A percentile compares a stretch with the other conserved stretches of the same genome.
Evolutionary conservation across 257 asterid species (phyloP).

Genomic region (Solanum pimpinellifolium): DNA sequence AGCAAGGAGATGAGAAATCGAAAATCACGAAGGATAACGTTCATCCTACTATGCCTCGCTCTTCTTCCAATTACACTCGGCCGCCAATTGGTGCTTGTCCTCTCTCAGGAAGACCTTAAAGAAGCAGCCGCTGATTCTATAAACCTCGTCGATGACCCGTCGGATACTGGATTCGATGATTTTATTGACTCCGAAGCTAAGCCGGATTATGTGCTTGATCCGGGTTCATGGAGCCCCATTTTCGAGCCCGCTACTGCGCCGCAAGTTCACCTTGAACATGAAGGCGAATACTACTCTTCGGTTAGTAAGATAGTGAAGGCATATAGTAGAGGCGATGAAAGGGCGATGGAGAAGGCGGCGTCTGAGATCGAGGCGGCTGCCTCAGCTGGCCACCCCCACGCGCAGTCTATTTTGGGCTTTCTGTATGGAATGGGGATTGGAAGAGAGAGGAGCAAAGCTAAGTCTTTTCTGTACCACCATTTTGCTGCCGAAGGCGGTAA

Average conservation of each 20-base stretch:
- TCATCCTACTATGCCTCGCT: constrained; percentile 33
- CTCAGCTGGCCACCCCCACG: constrained; percentile 58
- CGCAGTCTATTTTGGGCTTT: constrained; percentile 81
- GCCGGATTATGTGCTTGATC: constrained; percentile 70
- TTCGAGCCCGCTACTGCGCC: constrained; percentile 60
- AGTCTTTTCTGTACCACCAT: constrained; percentile 58
- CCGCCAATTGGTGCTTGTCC: constrained; percentile 66
- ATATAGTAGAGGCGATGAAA: constrained; percentile 53
- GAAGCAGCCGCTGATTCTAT: constrained; percentile 20
- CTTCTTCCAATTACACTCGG: constrained; percentile 37
- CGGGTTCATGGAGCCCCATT: constrained; percentile 94
- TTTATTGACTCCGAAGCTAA: constrained; percentile 56
- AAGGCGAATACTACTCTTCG: constrained; percentile 38
- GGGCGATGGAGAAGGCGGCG: constrained; percentile 70
- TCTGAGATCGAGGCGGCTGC: constrained; percentile 62
- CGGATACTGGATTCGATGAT: constrained; percentile 66
- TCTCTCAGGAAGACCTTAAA: constrained; percentile 70
- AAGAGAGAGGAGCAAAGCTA: constrained; percentile 62
- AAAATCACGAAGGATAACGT: constrained; percentile 17
- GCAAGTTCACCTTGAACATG: constrained; percentile 4
- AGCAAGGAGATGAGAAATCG: constrained; percentile 29
- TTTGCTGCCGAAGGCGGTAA: constrained; percentile 87
- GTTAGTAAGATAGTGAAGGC: constrained; percentile 70
- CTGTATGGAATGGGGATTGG: constrained; percentile 71
- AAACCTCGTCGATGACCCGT: constrained; percentile 16